phyloP scores from a whole-genome alignment of 1,284 basidiomycete genomes.

The Ganoderma meredithae region DNA sequence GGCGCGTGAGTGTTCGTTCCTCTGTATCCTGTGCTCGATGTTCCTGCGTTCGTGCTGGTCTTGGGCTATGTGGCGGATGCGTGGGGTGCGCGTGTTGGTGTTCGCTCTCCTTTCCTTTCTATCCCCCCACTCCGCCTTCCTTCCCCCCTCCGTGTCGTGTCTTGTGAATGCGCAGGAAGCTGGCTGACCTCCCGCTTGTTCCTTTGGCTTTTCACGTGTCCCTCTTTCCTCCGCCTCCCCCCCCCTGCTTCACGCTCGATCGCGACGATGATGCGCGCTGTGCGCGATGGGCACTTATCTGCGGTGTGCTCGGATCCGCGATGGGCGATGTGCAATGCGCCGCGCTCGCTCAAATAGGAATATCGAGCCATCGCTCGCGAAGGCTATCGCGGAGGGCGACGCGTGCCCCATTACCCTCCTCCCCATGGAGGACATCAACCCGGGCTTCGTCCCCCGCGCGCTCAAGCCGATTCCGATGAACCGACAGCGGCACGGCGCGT shows the following conservation, averaged over 20 bases:
- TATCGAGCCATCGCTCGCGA: slow-evolving; percentile 64
- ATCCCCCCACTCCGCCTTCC: background rate
- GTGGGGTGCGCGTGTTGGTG: slow-evolving; percentile 5
- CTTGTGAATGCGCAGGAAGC: slow-evolving; percentile 7
- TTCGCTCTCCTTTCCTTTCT: slow-evolving; percentile 16
- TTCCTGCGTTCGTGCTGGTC: slow-evolving; percentile 8
- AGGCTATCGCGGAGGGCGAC: slow-evolving; percentile 78
- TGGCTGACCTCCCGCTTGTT: slow-evolving; percentile 15
- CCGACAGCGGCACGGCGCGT: background rate
- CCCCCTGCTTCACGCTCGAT: slow-evolving; percentile 6
- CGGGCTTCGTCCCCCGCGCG: slow-evolving; percentile 64
- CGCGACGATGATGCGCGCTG: slow-evolving; percentile 12
- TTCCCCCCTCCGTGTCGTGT: background rate
- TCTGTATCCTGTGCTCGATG: slow-evolving; percentile 13
- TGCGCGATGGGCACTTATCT: background rate
- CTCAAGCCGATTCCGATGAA: slow-evolving; percentile 47
- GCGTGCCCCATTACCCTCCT: slow-evolving; percentile 78
- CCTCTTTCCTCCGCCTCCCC: slow-evolving; percentile 1
- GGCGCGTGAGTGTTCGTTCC: slow-evolving; percentile 64
- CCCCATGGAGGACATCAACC: slow-evolving; percentile 85
- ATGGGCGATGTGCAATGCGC: slow-evolving; percentile 7
- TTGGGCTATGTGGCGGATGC: background rate
- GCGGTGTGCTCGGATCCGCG: background rate
- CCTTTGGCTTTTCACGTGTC: slow-evolving; percentile 6
- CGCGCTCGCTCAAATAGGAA: slow-evolving; percentile 50